A percentile compares a stretch with the other conserved stretches of the same genome.
These are phyloP conservation scores for Ottelia alismoides DNA, from an alignment of 106 monocot genomes.

Conservation along the genomic window DNA sequence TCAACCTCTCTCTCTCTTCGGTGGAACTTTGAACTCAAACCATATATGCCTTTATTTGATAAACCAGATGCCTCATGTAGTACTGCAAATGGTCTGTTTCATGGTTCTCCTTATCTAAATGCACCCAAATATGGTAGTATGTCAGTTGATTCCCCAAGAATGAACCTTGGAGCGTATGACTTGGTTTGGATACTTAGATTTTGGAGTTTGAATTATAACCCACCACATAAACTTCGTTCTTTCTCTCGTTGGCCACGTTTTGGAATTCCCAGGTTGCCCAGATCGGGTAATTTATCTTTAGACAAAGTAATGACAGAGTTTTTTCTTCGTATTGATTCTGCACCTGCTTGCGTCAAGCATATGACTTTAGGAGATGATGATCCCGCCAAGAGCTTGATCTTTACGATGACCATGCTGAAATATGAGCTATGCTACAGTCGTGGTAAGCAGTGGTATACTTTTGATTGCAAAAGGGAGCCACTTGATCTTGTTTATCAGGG, in stretches of 20 bases:
- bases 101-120: constrained; percentile 17
- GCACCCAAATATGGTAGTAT: constrained; percentile 13
- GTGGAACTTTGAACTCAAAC: constrained; percentile 71
- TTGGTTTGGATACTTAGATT: constrained; percentile 82
- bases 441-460: constrained; percentile 81
- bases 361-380: constrained; percentile 83
- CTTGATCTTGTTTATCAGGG: constrained; percentile 99
- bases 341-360: constrained; percentile 63
- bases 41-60: constrained; percentile 19
- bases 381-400: constrained; percentile 72
- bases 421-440: constrained; percentile 86
- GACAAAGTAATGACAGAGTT: constrained; percentile 96
- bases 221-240: constrained; percentile 89
- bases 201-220: constrained; percentile 72
- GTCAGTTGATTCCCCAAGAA: constrained; percentile 40
- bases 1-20: constrained; percentile 84
- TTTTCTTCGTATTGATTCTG: constrained; percentile 73
- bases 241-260: constrained; percentile 99
- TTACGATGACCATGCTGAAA: constrained; percentile 57
- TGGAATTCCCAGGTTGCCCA: constrained; percentile 62
- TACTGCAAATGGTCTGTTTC: constrained; percentile 4
- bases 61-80: constrained; percentile 9
- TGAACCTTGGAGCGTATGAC: constrained; percentile 80
- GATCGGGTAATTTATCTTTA: constrained; percentile 91
- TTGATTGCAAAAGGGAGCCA: constrained; percentile 80